phyloP scores from a whole-genome alignment of 768 basidiomycete genomes.

The Leucogyrophana mollusca region DNA sequence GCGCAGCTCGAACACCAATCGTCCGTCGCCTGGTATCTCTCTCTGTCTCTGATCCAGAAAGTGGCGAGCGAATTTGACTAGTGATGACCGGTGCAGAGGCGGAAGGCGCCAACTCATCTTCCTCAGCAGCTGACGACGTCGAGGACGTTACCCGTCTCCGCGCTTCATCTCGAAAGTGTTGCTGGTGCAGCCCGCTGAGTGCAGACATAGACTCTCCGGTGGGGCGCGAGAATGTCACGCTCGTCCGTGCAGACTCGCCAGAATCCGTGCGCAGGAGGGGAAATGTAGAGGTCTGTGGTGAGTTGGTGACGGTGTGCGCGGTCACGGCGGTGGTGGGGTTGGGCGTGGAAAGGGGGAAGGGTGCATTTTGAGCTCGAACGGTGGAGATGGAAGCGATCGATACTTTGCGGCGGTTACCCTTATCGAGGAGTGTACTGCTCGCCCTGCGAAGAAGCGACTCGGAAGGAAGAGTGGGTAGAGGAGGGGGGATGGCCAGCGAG shows the following conservation, averaged over 20 bases:
- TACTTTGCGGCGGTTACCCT: slow-evolving; percentile 35
- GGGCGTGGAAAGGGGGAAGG: slow-evolving; percentile 51
- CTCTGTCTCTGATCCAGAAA: slow-evolving; percentile 52
- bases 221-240: slow-evolving; percentile 67
- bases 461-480: slow-evolving; percentile 58
- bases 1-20: slow-evolving; percentile 37
- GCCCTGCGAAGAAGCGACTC: slow-evolving; percentile 41
- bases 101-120: slow-evolving; percentile 12
- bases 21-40: slow-evolving; percentile 40
- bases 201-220: slow-evolving; percentile 52
- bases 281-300: slow-evolving; percentile 30
- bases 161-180: slow-evolving; percentile 38
- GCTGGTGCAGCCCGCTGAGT: slow-evolving; percentile 55
- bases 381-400: slow-evolving; percentile 47
- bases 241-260: slow-evolving; percentile 40
- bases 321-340: slow-evolving; percentile 69
- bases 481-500: slow-evolving; percentile 53
- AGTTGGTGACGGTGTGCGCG: slow-evolving; percentile 58
- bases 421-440: slow-evolving; percentile 18
- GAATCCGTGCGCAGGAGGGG: slow-evolving; percentile 48
- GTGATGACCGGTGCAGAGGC: slow-evolving; percentile 25
- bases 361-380: slow-evolving; percentile 38
- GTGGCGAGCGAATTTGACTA: slow-evolving; percentile 26
- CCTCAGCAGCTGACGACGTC: slow-evolving; percentile 25
- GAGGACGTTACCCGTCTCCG: slow-evolving; percentile 34